Evolutionary conservation across 495 filamentous ascomycete species (phyloP).

Genomic region (Annulohypoxylon nitens): DNA sequence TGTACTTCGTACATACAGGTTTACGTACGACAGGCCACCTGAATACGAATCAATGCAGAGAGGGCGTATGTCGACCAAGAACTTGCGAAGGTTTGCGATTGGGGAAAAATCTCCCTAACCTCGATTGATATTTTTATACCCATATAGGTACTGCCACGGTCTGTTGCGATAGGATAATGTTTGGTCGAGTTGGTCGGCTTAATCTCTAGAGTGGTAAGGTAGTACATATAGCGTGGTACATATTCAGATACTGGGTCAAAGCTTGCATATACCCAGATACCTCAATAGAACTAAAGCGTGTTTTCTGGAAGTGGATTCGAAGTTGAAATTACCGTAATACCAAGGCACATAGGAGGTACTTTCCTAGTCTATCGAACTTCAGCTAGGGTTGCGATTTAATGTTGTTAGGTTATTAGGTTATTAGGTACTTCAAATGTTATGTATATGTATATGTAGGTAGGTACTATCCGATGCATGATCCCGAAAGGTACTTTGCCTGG

Average conservation of each 20-base stretch:
- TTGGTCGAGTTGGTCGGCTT: slow-evolving; percentile 5
- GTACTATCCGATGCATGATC: slow-evolving; percentile 31
- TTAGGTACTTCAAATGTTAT: background rate
- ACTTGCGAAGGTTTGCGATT: slow-evolving; percentile 8
- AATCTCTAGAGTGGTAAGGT: slow-evolving; percentile 5
- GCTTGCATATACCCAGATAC: slow-evolving; percentile 12
- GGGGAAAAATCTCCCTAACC: background rate
- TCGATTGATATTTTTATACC: slow-evolving; percentile 15
- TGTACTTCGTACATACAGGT: slow-evolving; percentile 20
- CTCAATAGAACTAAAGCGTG: slow-evolving; percentile 15
- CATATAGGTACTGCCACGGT: background rate
- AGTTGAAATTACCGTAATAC: slow-evolving; percentile 24
- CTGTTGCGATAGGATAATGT: slow-evolving; percentile 1
- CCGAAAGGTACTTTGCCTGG: background rate
- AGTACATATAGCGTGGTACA: background rate
- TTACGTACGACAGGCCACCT: slow-evolving; percentile 17
- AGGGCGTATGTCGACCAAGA: background rate
- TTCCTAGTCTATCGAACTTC: background rate
- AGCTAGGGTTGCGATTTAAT: background rate
- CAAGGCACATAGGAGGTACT: slow-evolving; percentile 19
- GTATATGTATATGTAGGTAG: background rate
- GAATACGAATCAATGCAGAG: slow-evolving; percentile 36
- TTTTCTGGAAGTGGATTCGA: slow-evolving; percentile 19
- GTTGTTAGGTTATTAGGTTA: too few relatives aligned
- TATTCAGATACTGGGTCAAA: slow-evolving; percentile 10